Base-by-base conservation (phyloP, 1,284 basidiomycete genomes). In the Puccinia coronata region DNA sequence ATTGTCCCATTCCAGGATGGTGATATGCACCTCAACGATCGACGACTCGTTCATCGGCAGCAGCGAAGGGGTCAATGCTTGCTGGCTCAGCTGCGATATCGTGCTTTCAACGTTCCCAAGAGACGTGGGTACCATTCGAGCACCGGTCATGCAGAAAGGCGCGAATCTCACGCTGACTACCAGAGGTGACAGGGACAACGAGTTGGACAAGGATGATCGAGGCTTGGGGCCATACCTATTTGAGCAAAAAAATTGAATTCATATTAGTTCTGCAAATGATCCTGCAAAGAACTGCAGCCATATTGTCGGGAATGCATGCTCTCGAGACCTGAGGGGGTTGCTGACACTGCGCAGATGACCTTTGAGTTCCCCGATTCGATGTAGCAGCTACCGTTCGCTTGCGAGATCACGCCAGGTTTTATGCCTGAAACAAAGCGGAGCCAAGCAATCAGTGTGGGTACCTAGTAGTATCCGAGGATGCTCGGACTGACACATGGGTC, bases 321-420 rank as follows among this genome's bases (percentile, higher is more conserved):
- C n/a, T n/a, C n/a, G n/a, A n/a, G 53, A 71, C 6, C 34, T 31
- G 11, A 61, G 57, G n/a, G n/a, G n/a, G n/a, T n/a, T 59, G 63
- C 73, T 57, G 23, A 75, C 73, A 75, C 73, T 41, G 73, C 73
- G 57, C 73, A 75, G n/a, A 75, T 75, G 23, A 75, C 39, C 47
- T 75, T 75, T 12, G 39, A 59, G 6, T 75, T 61, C n/a, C 55
- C 57, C 18, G 55, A 59, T 61, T 75, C 73, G 36, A 75, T 41
- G 39, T 75, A 75, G 47, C 73, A 61, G 41, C 73, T 75, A 1
- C 73, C 73, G 41, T 75, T 75, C 5, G 73, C 73, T 75, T 57
- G 57, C 61, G 20, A 59, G 43, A 75, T 61, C 31, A 61, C 20
- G n/a, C 57, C 57, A 61, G 34, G n/a, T 61, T 75, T 75, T 14